Evolutionary conservation across 2,329 filamentous ascomycete genomes (phyloP), one percentile per base, ranked within the genome.

Genomic region (Aureobasidium sp.): DNA sequence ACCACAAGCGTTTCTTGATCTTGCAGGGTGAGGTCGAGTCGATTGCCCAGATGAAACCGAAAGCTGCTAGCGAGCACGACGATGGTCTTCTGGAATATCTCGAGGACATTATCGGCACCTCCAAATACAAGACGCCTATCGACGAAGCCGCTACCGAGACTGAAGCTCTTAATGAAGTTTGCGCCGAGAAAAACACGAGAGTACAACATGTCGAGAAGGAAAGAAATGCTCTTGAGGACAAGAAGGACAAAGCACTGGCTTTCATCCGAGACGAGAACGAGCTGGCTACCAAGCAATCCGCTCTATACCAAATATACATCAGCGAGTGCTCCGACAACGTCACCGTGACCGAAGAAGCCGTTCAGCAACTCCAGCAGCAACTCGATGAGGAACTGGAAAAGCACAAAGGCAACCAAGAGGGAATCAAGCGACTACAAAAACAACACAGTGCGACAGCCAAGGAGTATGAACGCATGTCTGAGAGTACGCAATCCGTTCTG

Each of bases 141-240:
- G 94, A 99, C 68, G 94, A 99, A 76, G 87, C 92, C 0, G 93
- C 91, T 0, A 78, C 87, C 1, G 90, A 97, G 74, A 90, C 96
- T 0, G 94, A 99, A 75, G 86, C 85, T 0, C 82, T 97, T 60
- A 99, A 99, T 71, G 94, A 99, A 69, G 85, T 96, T 2, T 99
- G 94, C 71, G 81, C 91, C 69, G 94, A 99, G 74, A 99, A 99
- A 79, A 96, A 89, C 68, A 89, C 86, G 39, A 89, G 95, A 65
- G 94, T 99, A 1, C 91, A 97, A 75, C 93, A 97, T 70, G 94
- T 99, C 0, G 94, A 99, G 74, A 99, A 97, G 74, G 94, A 99
- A 75, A 97, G 91, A 80, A 90, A 89, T 67, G 82, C 86, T 52
- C 83, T 99, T 2, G 94, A 97, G 70, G 92, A 96, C 73, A 97